Conservation (phyloP, 2,329 filamentous ascomycete species). For the Penicillium sp. region DNA sequence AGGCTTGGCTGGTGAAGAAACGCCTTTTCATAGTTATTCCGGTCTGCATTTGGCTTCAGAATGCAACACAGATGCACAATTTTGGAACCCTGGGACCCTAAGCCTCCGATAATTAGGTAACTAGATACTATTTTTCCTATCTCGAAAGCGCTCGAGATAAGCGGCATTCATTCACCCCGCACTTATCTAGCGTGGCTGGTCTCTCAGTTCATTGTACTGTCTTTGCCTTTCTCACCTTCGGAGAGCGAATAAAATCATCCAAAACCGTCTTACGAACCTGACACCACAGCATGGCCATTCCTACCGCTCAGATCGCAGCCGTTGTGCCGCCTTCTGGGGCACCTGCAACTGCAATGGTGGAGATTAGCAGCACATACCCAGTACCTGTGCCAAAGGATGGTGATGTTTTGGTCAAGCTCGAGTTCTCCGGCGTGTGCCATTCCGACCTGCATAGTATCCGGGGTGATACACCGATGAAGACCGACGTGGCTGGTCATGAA, state of each 20-base stretch:
- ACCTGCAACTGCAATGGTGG: conserved; percentile 18
- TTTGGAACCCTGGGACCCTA: neutral
- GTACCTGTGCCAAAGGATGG: conserved; percentile 38
- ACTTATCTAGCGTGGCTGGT: conserved; percentile 2
- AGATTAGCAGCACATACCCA: conserved; percentile 25
- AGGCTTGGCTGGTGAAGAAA: conserved; percentile 2
- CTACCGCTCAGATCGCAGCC: conserved; percentile 30
- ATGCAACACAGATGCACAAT: neutral
- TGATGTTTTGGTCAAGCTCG: conserved; percentile 46
- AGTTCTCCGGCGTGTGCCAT: conserved; percentile 48
- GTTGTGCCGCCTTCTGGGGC: conserved; percentile 26
- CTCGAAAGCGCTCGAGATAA: conserved; percentile 9
- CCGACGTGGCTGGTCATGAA: conserved; percentile 47
- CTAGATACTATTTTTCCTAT: neutral
- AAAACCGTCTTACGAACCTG: neutral
- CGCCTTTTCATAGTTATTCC: neutral
- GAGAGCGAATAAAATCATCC: neutral
- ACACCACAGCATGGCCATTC: conserved; percentile 14
- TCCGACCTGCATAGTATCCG: conserved; percentile 47
- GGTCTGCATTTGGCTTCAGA: neutral
- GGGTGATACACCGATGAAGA: conserved; percentile 42
- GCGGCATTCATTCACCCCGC: conserved; percentile 17
- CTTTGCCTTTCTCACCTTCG: neutral
- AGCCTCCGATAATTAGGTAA: neutral
- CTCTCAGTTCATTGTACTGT: neutral